phyloP scores from a whole-genome alignment of 805 yeast genomes.

The Grigorovia humatica region DNA sequence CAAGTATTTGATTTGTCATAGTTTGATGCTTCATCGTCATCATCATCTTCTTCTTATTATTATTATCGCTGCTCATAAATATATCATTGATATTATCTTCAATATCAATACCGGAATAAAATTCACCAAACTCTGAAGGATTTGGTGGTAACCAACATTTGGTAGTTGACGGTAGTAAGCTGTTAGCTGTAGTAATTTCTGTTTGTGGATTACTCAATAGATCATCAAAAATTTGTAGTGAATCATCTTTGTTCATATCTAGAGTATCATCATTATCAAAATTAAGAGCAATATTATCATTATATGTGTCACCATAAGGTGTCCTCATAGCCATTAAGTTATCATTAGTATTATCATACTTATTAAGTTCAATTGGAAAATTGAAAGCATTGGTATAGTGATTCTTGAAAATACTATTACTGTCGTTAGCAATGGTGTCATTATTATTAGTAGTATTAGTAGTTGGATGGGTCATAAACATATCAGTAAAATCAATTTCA shows the following conservation, averaged over 20 bases:
- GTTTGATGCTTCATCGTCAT: not conserved
- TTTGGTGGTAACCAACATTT: not conserved
- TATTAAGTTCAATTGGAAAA: not conserved
- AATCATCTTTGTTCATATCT: not conserved
- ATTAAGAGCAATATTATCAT: not conserved
- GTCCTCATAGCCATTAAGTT: not conserved
- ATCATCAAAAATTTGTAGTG: not conserved
- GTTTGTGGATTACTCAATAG: not conserved
- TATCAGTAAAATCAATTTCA: conserved; percentile 27
- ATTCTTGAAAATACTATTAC: no score
- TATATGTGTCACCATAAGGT: not conserved
- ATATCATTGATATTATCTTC: not conserved
- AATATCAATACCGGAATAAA: not conserved
- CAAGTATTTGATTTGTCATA: not conserved
- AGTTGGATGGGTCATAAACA: conserved; percentile 15
- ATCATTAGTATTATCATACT: not conserved
- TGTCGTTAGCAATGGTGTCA: not conserved
- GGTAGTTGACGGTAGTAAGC: not conserved
- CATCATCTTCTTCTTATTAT: no score
- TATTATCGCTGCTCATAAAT: no score
- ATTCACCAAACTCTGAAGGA: not conserved
- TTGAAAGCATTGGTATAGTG: not conserved
- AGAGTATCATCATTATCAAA: not conserved
- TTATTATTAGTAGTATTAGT: not conserved
- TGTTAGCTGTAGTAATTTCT: not conserved